Percentiles rank a stretch among this genome's conserved stretches.
These are phyloP conservation scores for Phytopythium delawarense DNA, from an alignment of 352 stramenopile species.

Conservation along the genomic window DNA sequence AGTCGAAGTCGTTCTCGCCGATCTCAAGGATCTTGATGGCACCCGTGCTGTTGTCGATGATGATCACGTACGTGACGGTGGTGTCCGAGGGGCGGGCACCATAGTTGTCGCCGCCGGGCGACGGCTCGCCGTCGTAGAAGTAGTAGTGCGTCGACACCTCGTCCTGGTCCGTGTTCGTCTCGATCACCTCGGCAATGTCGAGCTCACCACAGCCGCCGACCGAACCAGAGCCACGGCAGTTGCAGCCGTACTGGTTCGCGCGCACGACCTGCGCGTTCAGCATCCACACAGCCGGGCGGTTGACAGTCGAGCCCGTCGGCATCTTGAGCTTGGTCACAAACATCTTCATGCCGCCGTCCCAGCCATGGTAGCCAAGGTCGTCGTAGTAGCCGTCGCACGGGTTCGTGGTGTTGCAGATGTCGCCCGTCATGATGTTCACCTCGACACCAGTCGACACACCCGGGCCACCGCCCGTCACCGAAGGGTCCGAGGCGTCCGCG, in stretches of 20 bases:
- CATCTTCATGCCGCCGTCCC: slow-evolving; percentile 65
- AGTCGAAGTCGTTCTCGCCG: slow-evolving; percentile 36
- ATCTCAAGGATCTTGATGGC: slow-evolving; percentile 45
- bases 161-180: slow-evolving; percentile 48
- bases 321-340: slow-evolving; percentile 73
- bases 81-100: slow-evolving; percentile 24
- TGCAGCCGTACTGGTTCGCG: slow-evolving; percentile 69
- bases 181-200: slow-evolving; percentile 68
- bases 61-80: slow-evolving; percentile 41
- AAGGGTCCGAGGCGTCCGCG: slow-evolving; percentile 41
- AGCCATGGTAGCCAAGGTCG: slow-evolving; percentile 60
- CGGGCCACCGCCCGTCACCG: slow-evolving; percentile 28
- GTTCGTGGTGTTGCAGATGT: slow-evolving; percentile 39
- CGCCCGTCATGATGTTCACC: slow-evolving; percentile 68
- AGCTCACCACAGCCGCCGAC: slow-evolving; percentile 66
- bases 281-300: slow-evolving; percentile 73
- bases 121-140: slow-evolving; percentile 53
- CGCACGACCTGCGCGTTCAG: slow-evolving; percentile 68
- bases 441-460: slow-evolving; percentile 59
- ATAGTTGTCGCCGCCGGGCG: slow-evolving; percentile 40
- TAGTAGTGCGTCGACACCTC: slow-evolving; percentile 75
- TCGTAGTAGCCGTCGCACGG: slow-evolving; percentile 64
- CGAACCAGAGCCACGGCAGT: slow-evolving; percentile 52
- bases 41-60: slow-evolving; percentile 39
- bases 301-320: slow-evolving; percentile 29